Base-by-base conservation (phyloP, 768 basidiomycete species). In the Steccherinum ochraceum region DNA sequence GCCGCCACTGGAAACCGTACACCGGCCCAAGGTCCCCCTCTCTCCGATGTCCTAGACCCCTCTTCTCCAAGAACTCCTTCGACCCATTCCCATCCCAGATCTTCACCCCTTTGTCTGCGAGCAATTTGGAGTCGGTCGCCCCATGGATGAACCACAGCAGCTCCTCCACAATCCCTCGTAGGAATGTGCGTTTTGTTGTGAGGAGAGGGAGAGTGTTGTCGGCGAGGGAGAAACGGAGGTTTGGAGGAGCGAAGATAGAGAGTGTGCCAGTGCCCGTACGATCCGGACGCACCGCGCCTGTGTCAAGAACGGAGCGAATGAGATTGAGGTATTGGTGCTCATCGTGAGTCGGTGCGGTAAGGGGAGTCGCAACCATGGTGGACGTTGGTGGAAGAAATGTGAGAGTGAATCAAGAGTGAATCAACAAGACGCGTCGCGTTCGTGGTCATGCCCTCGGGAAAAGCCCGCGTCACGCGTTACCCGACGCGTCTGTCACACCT, bases 21-120 rank as follows among this genome's bases (percentile, higher is more conserved):
- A 99, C 92, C 0, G 95, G 95, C 0, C 96, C 96, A 3, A 99
- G 69, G 64, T 99, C 96, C 3, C 95, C 95, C 64, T 91, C 88
- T 4, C 88, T 72, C 24, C 93, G 74, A 63, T 94, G 85, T 0
- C 76, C 77, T n/a, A 98, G 67, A 2, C 96, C 95, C 18, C 90
- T 74, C 51, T 78, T 77, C 62, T 93, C 89, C 24, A 98, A 69
- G 61, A 95, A 98, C 57, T 81, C 86, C 54, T 85, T 80, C 2
- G 86, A 86, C 5, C 92, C 94, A 56, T 99, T 98, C 0, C 94
- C 93, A 64, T 97, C 93, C 96, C 96, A 99, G 59, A 99, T 98
- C 66, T 89, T 89, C 54, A 98, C 79, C 47, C 91, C 93, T 64
- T 89, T 89, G 24, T 77, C 74, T 1, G 83, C 80, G 39, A 99